A percentile compares a stretch with the other conserved stretches of the same genome.
Evolutionary conservation across 2,329 filamentous ascomycete species (phyloP).

Genomic region (Alternaria consortialis): DNA sequence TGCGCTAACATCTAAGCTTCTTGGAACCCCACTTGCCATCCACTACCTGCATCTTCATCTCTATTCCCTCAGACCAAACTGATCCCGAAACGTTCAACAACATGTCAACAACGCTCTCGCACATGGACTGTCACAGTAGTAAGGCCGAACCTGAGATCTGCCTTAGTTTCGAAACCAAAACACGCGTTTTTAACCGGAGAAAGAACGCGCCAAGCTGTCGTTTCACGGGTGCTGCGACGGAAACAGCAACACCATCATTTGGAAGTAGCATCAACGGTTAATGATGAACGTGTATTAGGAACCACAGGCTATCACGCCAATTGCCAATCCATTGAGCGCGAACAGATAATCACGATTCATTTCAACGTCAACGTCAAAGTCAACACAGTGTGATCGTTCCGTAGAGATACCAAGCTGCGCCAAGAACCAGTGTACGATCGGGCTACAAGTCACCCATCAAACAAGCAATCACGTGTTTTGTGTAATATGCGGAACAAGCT

Average conservation of each 20-base stretch:
- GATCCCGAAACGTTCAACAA: conserved; percentile 11
- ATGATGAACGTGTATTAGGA: background rate
- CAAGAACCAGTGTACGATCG: background rate
- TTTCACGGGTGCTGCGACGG: conserved; percentile 21
- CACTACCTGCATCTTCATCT: background rate
- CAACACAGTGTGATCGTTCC: background rate
- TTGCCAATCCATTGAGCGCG: background rate
- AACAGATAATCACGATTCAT: background rate
- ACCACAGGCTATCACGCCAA: background rate
- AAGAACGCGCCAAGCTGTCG: conserved; percentile 6
- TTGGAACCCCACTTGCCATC: conserved; percentile 9
- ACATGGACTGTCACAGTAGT: conserved; percentile 19
- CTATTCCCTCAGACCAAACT: background rate
- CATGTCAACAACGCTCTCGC: conserved; percentile 11
- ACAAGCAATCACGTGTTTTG: conserved; percentile 2
- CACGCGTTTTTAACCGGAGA: conserved; percentile 20
- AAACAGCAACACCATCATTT: conserved; percentile 16
- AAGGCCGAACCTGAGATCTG: conserved; percentile 7
- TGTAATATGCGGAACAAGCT: conserved; percentile 13
- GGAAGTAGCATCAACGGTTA: background rate
- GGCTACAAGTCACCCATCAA: background rate
- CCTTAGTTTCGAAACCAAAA: conserved; percentile 36
- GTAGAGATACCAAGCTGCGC: background rate
- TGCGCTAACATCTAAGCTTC: conserved; percentile 18
- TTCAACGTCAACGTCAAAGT: background rate